phyloP scores from a whole-genome alignment of 345 rosid genomes.

The Euphorbia pulcherrima region DNA sequence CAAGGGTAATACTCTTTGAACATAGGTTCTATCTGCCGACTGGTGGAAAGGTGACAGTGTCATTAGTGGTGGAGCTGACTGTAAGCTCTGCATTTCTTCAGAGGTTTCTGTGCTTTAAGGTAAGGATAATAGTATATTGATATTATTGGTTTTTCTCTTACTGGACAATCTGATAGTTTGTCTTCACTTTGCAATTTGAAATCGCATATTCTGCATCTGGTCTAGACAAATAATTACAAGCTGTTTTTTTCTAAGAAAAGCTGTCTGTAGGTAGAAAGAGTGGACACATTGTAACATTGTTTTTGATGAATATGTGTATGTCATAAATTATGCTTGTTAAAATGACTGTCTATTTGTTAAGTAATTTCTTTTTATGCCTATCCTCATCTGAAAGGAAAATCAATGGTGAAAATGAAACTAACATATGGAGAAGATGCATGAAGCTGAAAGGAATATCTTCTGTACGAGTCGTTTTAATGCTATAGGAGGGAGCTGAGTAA shows the following conservation, averaged over 20 bases:
- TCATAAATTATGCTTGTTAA: neutral
- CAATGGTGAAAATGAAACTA: neutral
- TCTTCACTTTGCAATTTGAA: neutral
- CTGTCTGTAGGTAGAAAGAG: neutral
- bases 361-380: neutral
- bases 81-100: slow-evolving; percentile 67
- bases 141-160: neutral
- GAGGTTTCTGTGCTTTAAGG: slow-evolving; percentile 55
- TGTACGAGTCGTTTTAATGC: neutral
- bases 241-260: neutral
- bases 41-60: slow-evolving; percentile 92
- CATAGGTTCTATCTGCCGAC: slow-evolving; percentile 81
- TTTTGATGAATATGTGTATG: neutral
- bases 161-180: neutral
- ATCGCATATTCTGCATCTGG: neutral
- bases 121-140: slow-evolving; percentile 12
- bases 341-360: neutral
- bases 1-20: slow-evolving; percentile 7
- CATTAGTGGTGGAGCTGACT: slow-evolving; percentile 86
- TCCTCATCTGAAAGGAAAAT: slow-evolving; percentile 5
- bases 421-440: neutral
- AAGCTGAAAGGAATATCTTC: neutral
- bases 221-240: neutral
- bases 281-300: neutral
- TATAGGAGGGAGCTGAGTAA: neutral